phyloP scores from a whole-genome alignment of 257 asterid genomes.

The Orobanche coerulescens region DNA sequence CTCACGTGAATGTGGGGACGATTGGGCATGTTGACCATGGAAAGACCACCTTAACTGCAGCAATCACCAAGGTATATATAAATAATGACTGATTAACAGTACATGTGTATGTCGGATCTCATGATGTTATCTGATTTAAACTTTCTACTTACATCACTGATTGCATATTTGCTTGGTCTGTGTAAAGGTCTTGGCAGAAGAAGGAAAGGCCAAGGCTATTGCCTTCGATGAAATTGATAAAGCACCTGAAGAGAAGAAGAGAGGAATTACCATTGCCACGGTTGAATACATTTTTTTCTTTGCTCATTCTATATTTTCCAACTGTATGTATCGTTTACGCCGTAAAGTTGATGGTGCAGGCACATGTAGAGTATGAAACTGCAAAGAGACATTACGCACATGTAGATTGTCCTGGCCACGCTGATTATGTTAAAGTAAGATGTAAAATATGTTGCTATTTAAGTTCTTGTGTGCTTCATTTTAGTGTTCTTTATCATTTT shows the following conservation, averaged over 20 bases:
- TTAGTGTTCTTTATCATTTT: background rate
- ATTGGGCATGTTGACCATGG: constrained; percentile 43
- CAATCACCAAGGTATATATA: constrained; percentile 64
- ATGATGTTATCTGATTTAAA: too few relatives aligned
- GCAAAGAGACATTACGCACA: constrained; percentile 3
- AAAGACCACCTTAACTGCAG: constrained; percentile 86
- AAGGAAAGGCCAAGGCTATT: background rate
- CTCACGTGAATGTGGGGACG: constrained; percentile 32
- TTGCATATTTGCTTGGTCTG: background rate
- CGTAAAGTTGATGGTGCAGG: background rate
- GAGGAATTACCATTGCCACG: constrained; percentile 3
- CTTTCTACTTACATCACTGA: background rate
- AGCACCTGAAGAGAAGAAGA: constrained; percentile 8
- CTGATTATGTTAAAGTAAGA: constrained; percentile 1
- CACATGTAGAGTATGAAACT: constrained; percentile 7
- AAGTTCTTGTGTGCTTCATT: background rate
- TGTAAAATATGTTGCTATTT: background rate
- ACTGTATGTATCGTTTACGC: background rate
- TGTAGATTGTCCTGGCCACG: constrained; percentile 2
- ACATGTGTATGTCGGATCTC: too few relatives aligned
- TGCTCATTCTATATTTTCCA: background rate
- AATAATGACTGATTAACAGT: background rate
- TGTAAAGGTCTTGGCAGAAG: constrained; percentile 25
- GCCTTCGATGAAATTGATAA: constrained; percentile 3
- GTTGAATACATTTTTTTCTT: background rate